These are phyloP conservation scores for Phialocephala subalpina DNA, from an alignment of 2,329 filamentous ascomycete genomes.

Conservation along the genomic window DNA sequence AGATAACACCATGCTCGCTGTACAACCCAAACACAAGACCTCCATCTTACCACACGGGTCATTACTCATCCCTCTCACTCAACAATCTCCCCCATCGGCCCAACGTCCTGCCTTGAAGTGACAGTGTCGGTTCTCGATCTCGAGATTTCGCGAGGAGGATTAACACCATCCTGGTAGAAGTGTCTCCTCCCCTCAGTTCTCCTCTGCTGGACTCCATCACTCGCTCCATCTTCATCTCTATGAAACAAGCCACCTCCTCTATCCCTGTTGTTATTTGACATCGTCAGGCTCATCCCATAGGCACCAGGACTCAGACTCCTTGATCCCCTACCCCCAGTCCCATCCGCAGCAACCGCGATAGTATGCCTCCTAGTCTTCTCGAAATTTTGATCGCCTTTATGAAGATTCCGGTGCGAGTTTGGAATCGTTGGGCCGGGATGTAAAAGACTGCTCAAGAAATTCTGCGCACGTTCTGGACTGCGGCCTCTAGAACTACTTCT, in stretches of 20 bases:
- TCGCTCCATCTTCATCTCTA: slow-evolving; percentile 8
- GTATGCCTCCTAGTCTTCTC: slow-evolving; percentile 21
- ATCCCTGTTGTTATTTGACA: neutral
- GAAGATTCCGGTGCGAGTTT: slow-evolving; percentile 34
- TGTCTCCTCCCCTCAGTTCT: slow-evolving; percentile 32
- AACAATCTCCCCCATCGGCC: slow-evolving; percentile 5
- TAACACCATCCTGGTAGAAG: slow-evolving; percentile 37
- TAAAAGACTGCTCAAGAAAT: slow-evolving; percentile 40
- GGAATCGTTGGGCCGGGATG: slow-evolving; percentile 45
- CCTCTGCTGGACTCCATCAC: slow-evolving; percentile 14
- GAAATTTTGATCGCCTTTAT: neutral
- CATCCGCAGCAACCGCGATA: slow-evolving; percentile 14
- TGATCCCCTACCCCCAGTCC: neutral
- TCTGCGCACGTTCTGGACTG: slow-evolving; percentile 26
- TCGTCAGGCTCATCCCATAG: slow-evolving; percentile 1
- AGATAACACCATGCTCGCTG: neutral
- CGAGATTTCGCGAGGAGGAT: slow-evolving; percentile 13
- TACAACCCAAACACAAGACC: neutral
- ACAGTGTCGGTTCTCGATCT: neutral
- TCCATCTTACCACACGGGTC: neutral
- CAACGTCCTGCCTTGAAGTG: neutral
- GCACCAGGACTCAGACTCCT: slow-evolving; percentile 21
- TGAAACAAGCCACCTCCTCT: neutral
- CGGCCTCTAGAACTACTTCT: slow-evolving; percentile 22
- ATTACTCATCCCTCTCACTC: neutral